These are phyloP conservation scores for Chiua virens DNA, from an alignment of 768 basidiomycete species.

Conservation along the genomic window DNA sequence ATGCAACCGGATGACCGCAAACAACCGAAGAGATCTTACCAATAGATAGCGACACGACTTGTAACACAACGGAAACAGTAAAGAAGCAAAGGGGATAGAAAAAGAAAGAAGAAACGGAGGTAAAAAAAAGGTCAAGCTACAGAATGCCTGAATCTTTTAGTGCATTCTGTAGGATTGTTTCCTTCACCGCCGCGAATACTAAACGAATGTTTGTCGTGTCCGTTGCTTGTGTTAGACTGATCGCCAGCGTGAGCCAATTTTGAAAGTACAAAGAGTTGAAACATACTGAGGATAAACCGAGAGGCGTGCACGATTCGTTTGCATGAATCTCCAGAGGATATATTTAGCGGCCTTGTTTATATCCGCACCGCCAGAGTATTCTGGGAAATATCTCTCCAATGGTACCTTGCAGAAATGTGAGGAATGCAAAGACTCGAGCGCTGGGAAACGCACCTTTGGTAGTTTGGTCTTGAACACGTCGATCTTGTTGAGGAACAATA, in stretches of 20 bases:
- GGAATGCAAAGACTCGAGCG: background rate
- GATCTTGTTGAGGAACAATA: slow-evolving; percentile 71
- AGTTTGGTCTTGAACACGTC: slow-evolving; percentile 77
- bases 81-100: background rate
- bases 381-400: slow-evolving; percentile 78
- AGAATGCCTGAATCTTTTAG: slow-evolving; percentile 85
- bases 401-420: slow-evolving; percentile 49
- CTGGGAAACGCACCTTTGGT: slow-evolving; percentile 39
- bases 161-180: slow-evolving; percentile 91
- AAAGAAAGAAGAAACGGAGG: background rate
- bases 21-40: slow-evolving; percentile 10
- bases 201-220: slow-evolving; percentile 81
- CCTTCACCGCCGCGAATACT: too few relatives aligned
- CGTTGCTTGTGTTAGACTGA: slow-evolving; percentile 82
- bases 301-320: slow-evolving; percentile 79
- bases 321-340: slow-evolving; percentile 93
- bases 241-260: background rate
- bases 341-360: slow-evolving; percentile 95
- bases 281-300: slow-evolving; percentile 91
- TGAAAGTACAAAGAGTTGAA: background rate
- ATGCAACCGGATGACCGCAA: background rate
- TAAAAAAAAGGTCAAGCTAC: slow-evolving; percentile 26
- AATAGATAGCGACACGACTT: slow-evolving; percentile 28
- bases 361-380: slow-evolving; percentile 85
- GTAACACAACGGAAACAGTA: slow-evolving; percentile 4